Evolutionary conservation across 2,329 filamentous ascomycete genomes (phyloP).

Genomic region (Ambrosiella xylebori): DNA sequence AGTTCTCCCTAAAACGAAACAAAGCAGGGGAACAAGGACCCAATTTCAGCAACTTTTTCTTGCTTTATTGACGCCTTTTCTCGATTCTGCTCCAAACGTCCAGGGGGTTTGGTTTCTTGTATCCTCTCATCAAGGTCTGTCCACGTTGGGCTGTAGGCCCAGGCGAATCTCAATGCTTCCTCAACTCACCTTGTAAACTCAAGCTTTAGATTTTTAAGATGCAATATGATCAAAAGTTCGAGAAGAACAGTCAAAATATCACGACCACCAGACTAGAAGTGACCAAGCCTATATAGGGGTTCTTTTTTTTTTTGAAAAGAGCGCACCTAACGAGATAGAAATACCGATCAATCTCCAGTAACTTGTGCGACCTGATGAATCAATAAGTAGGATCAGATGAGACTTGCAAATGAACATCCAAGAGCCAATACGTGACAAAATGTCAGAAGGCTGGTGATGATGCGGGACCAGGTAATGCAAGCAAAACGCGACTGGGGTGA

Average conservation of each 20-base stretch:
- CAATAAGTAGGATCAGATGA: background rate
- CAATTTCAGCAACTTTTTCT: conserved; percentile 1
- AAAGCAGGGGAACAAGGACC: background rate
- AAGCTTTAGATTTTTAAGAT: too few species aligned
- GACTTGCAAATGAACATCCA: background rate
- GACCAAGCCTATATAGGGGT: background rate
- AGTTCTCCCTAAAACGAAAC: background rate
- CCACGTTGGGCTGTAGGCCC: too few species aligned
- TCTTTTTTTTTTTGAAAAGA: background rate
- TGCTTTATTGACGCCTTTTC: background rate
- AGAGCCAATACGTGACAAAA: background rate
- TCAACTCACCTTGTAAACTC: too few species aligned
- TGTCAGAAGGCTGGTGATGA: background rate
- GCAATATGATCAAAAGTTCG: too few species aligned
- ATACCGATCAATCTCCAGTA: background rate
- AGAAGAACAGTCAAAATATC: too few species aligned
- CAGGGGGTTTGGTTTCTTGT: background rate
- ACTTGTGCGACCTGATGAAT: background rate
- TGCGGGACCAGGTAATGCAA: background rate
- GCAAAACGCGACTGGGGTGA: background rate
- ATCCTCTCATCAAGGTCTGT: background rate
- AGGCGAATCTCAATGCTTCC: too few species aligned
- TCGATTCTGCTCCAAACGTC: background rate
- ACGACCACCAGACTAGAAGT: background rate
- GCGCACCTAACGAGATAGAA: background rate